Evolutionary conservation across 139 green algal genomes (phyloP).

Genomic region (Astrephomene gubernaculifera): DNA sequence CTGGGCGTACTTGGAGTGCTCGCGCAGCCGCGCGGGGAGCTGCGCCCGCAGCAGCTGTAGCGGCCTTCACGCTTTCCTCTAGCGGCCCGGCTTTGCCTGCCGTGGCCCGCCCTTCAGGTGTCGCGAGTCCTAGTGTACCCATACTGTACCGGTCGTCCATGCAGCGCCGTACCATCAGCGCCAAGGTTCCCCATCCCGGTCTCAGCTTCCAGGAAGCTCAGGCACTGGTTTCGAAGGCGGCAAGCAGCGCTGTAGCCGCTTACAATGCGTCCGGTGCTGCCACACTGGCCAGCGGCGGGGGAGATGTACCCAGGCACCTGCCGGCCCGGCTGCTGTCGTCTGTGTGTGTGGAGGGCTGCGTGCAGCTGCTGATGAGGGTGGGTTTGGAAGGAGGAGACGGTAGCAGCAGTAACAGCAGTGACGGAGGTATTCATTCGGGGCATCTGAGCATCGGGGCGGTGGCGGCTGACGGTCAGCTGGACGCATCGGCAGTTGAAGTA

Average conservation of each 20-base stretch:
- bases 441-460: not conserved
- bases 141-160: too few relatives aligned
- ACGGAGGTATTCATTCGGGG: too few relatives aligned
- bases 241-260: not conserved
- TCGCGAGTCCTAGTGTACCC: too few relatives aligned
- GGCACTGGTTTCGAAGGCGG: not conserved
- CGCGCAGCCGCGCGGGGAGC: not conserved
- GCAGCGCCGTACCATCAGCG: too few relatives aligned
- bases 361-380: constrained; percentile 3
- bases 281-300: not conserved
- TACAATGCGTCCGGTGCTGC: not conserved
- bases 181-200: too few relatives aligned
- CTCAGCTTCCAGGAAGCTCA: not conserved
- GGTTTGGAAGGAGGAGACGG: not conserved
- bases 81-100: not conserved
- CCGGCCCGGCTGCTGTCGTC: not conserved
- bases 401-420: not conserved
- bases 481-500: too few relatives aligned
- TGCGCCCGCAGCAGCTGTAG: not conserved
- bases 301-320: not conserved
- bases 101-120: not conserved
- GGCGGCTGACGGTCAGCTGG: not conserved
- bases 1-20: not conserved
- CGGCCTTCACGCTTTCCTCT: not conserved
- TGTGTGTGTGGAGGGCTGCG: constrained; percentile 9